Evolutionary conservation across 75 land plant genomes (phyloP), one percentile per base, ranked within the genome.

Genomic region (Selaginella tamariscina): DNA sequence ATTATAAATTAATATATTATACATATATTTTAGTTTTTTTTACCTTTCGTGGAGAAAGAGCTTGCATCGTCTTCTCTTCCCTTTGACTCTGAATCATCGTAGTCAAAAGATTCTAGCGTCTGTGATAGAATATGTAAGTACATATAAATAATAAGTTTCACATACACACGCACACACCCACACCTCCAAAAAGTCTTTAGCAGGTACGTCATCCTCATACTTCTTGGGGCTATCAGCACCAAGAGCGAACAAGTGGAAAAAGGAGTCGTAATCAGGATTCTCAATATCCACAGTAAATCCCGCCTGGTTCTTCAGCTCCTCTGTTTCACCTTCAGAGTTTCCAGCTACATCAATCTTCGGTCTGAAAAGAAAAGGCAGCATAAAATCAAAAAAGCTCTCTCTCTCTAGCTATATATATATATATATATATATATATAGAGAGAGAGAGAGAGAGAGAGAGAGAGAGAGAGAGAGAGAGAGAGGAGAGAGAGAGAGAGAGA

Each of bases 191-290:
- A 75, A 78, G 30, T 84, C 82, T 21, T 69, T 83, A 28, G 71
- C 67, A 56, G 68, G n/a, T n/a, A n/a, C n/a, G n/a, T n/a, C n/a
- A n/a, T n/a, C n/a, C n/a, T n/a, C 70, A 64, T 66, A 70, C 60
- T 31, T 66, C 21, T 77, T 78, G 32, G 82, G 77, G 44, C 78
- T 68, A 54, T 76, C 70, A 68, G 54, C 69, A 60, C 80, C 85
- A 32, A 70, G 44, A 28, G 74, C 56, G 28, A 86, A 73, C 8
- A 82, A 66, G 69, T 73, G 77, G 21, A 82, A 83, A 71, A 80
- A 77, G 29, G 83, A 70, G 29, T 81, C 84, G 63, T 86, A 81
- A 44, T 79, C 85, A 32, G 81, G 30, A 59, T 82, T 76, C 67
- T 79, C 76, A 24, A 64, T 71, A 65, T 72, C 74, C 5, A 65